phyloP scores from a whole-genome alignment of 2,329 filamentous ascomycete species.

The Xenoacremonium recifei region DNA sequence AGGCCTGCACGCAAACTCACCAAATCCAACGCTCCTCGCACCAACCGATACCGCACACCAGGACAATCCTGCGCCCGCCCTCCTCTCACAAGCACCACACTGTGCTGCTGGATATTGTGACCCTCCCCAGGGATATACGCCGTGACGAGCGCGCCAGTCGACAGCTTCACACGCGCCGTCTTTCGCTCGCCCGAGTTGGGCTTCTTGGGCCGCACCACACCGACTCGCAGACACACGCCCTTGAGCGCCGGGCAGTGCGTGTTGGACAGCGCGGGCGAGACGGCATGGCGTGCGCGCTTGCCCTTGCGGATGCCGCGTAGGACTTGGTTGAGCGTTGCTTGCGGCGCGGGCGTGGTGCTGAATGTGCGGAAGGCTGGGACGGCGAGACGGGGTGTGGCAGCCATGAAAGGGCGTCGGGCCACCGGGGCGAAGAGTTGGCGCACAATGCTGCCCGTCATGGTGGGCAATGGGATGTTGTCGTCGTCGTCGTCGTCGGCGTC shows the following conservation, averaged over 20 bases:
- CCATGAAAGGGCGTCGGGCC: conserved; percentile 25
- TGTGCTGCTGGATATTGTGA: conserved; percentile 99
- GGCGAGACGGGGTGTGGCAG: conserved; percentile 15
- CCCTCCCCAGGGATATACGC: conserved; percentile 97
- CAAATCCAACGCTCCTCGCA: conserved; percentile 89
- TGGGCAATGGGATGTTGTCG: conserved; percentile 25
- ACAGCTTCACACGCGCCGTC: conserved; percentile 86
- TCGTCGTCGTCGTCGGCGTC: conserved; percentile 1
- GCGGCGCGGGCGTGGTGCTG: conserved; percentile 54
- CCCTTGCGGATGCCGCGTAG: conserved; percentile 73
- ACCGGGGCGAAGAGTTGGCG: conserved; percentile 34
- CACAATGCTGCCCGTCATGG: conserved; percentile 35
- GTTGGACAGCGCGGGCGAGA: conserved; percentile 77
- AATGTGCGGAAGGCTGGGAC: conserved; percentile 42
- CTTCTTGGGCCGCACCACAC: conserved; percentile 94
- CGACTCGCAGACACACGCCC: conserved; percentile 93
- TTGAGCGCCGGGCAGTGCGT: conserved; percentile 78
- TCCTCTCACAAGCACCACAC: conserved; percentile 91
- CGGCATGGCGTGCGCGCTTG: conserved; percentile 79
- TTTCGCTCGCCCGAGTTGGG: conserved; percentile 98
- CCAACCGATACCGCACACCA: conserved; percentile 93
- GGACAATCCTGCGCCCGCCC: conserved; percentile 96
- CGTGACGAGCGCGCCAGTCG: conserved; percentile 81
- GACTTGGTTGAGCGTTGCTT: conserved; percentile 72
- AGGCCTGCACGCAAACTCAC: conserved; percentile 55